Base-by-base conservation (phyloP, 2,329 filamentous ascomycete genomes). In the Arachnomyces sp. region DNA sequence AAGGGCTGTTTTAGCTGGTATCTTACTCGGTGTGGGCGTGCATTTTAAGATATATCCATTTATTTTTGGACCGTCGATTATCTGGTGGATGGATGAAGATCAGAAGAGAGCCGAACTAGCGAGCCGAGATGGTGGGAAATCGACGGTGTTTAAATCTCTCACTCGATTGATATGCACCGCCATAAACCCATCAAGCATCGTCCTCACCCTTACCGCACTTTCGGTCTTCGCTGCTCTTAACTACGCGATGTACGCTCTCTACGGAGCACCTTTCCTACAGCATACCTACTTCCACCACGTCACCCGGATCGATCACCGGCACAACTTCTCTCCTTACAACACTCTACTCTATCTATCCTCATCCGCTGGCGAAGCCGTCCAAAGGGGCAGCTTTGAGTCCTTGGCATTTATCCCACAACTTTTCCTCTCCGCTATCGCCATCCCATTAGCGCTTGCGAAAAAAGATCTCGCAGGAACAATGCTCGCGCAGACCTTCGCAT, bases 21-120 rank as follows among this genome's bases (percentile, higher is more conserved):
- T 80, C 2, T 61, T 96, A 21, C 70, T 98, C 2, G 92, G 92
- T 0, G 65, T 95, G 18, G 79, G 79, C 1, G 89, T 96, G 17
- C 92, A 98, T 65, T 93, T 98, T 67, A 98, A 98, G 72, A 96
- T 98, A 45, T 98, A 98, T 55, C 92, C 92, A 0, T 95, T 96
- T 62, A 86, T 98, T 44, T 98, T 98, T 62, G 90, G 86, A 2
- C 78, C 82, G 2, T 66, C 63, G 8, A 60, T 67, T 31, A 38
- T 71, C 9, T 69, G 66, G 66, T 65, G 61, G 53, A 46, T 70
- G 39, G 51, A 61, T 49, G 47, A 21, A 4, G 63, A 54, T 6
- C 44, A 34, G 17, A 25, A 42, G 14, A 29, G 34, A n/a, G 28
- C 40, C 4, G 38, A 32, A 14, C 18, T 25, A 18, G 32, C 35